Evolutionary conservation across 345 rosid genomes (phyloP).

Genomic region (Brassica rapa): DNA sequence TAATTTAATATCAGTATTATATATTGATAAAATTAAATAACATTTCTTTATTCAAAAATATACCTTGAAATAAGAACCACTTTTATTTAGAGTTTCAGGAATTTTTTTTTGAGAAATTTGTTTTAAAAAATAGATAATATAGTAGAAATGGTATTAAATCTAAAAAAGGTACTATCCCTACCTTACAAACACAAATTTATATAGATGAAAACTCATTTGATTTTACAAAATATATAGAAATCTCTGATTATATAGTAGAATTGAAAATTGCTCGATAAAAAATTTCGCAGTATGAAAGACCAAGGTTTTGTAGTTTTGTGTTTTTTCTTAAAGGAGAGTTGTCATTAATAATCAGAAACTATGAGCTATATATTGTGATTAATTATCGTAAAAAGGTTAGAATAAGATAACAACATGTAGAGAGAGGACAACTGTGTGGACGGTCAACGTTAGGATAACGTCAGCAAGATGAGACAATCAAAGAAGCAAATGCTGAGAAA

Average conservation of each 20-base stretch:
- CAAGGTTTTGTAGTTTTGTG: too few species aligned
- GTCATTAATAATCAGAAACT: background rate
- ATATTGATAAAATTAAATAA: too few species aligned
- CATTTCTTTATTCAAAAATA: too few species aligned
- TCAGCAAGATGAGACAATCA: conserved; percentile 42
- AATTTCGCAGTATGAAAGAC: too few species aligned
- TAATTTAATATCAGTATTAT: too few species aligned
- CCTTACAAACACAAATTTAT: background rate
- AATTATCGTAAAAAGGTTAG: background rate
- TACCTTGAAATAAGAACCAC: background rate
- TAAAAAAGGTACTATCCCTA: background rate
- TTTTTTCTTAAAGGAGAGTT: background rate
- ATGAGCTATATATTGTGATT: background rate
- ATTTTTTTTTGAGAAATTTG: too few species aligned
- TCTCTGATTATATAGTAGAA: background rate
- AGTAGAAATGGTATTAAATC: background rate
- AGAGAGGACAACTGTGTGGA: background rate
- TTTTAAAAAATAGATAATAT: background rate
- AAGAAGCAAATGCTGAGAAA: conserved; percentile 28
- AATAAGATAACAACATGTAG: background rate
- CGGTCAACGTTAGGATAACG: conserved; percentile 37
- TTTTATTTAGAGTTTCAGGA: background rate
- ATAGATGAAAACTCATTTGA: background rate
- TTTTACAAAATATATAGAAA: background rate
- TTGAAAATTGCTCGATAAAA: background rate